Conservation (phyloP, 2,329 filamentous ascomycete species). For the Penicillium sp. region DNA sequence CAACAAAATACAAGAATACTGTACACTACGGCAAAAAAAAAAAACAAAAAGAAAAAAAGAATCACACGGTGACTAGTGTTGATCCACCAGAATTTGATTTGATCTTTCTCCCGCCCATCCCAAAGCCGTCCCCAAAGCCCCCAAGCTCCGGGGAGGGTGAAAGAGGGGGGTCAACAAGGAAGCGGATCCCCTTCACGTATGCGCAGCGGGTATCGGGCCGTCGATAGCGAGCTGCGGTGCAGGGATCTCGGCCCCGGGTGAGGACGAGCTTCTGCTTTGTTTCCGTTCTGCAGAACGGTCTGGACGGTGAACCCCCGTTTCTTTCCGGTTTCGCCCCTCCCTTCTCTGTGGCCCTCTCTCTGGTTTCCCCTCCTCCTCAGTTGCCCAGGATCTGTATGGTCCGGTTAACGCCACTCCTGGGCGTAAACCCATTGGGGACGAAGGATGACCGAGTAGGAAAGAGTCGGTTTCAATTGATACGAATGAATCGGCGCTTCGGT, state of each 20-base stretch:
- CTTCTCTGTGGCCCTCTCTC: conserved; percentile 16
- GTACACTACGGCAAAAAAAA: neutral
- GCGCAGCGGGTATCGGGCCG: conserved; percentile 29
- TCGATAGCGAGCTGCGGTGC: conserved; percentile 28
- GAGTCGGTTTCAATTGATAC: neutral
- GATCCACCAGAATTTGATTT: neutral
- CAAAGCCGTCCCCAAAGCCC: neutral
- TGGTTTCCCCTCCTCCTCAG: neutral
- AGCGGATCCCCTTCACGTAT: conserved; percentile 15
- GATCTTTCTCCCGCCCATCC: neutral
- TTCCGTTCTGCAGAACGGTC: neutral
- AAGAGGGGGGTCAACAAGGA: neutral
- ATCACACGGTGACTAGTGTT: neutral
- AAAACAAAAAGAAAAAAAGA: neutral
- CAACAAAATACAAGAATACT: neutral
- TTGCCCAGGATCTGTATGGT: conserved; percentile 1
- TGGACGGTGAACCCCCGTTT: conserved; percentile 9
- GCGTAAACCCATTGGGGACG: conserved; percentile 1
- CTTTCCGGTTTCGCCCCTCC: conserved; percentile 10
- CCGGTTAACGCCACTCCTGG: conserved; percentile 1
- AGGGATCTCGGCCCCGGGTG: conserved; percentile 20
- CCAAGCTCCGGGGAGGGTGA: neutral
- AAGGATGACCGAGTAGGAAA: conserved; percentile 4
- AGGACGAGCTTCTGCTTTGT: neutral
- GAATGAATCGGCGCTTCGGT: neutral